Percentiles rank a stretch among this genome's conserved stretches.
Evolutionary conservation across 2,329 filamentous ascomycete species (phyloP).

Genomic region (Verruconis gallopava): DNA sequence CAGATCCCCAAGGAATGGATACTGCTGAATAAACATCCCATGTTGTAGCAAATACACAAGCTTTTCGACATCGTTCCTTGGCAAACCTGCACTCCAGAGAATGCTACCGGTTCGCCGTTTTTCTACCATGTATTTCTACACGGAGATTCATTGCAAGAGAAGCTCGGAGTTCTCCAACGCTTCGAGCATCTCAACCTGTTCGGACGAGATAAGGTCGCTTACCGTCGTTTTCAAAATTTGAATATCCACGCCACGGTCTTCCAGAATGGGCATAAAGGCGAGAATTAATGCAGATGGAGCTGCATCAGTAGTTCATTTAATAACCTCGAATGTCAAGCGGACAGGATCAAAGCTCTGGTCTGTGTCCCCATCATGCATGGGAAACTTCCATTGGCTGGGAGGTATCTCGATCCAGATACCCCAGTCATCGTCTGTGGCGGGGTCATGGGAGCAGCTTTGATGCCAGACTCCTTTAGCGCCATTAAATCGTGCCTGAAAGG

Average conservation of each 20-base stretch:
- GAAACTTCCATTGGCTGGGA: conserved; percentile 57
- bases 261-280: conserved; percentile 56
- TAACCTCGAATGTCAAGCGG: conserved; percentile 54
- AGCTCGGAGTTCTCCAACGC: conserved; percentile 38
- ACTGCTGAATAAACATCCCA: neutral
- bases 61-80: conserved; percentile 36
- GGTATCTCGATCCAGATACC: conserved; percentile 51
- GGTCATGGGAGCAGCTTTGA: conserved; percentile 38
- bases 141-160: conserved; percentile 43
- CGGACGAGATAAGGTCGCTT: conserved; percentile 34
- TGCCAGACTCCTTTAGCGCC: conserved; percentile 69
- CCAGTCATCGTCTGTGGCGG: conserved; percentile 27
- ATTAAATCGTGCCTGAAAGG: conserved; percentile 57
- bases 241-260: conserved; percentile 41
- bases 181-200: conserved; percentile 39
- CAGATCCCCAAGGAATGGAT: neutral
- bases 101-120: conserved; percentile 12
- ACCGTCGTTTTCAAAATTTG: conserved; percentile 34
- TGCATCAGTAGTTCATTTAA: conserved; percentile 34
- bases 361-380: conserved; percentile 31
- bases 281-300: conserved; percentile 47
- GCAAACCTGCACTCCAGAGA: conserved; percentile 38
- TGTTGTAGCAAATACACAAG: conserved; percentile 34
- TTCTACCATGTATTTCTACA: conserved; percentile 17
- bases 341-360: conserved; percentile 31